Conservation (phyloP, 1,284 basidiomycete species). For the Filobasidium uniguttulatum region DNA sequence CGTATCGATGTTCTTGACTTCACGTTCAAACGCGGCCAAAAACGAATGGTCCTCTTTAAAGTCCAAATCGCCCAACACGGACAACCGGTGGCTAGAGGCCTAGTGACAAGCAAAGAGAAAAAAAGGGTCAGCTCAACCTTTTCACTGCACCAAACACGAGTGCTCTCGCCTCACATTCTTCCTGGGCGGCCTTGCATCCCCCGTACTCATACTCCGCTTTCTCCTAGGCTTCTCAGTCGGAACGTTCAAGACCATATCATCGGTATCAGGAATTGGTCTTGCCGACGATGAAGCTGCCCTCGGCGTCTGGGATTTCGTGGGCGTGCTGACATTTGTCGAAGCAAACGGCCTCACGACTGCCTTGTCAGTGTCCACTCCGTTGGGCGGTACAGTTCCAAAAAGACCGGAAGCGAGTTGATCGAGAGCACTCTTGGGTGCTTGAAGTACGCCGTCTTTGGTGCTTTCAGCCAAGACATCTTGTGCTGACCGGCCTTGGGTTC, state of each 20-base stretch:
- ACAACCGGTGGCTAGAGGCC: conserved; percentile 18
- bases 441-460: not conserved
- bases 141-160: too few relatives aligned
- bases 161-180: conserved; percentile 13
- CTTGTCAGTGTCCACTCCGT: too few relatives aligned
- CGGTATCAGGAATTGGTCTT: too few relatives aligned
- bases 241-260: too few relatives aligned
- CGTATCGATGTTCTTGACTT: conserved; percentile 26
- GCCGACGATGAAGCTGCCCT: too few relatives aligned
- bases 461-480: conserved; percentile 19
- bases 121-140: too few relatives aligned
- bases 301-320: too few relatives aligned
- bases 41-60: conserved; percentile 25
- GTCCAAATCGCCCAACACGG: conserved; percentile 23
- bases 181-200: conserved; percentile 23
- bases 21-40: conserved; percentile 30
- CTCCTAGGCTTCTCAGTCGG: conserved; percentile 23
- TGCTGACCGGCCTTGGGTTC: conserved; percentile 22
- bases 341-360: too few relatives aligned
- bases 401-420: conserved; percentile 26
- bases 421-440: conserved; percentile 29
- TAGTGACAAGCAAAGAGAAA: too few relatives aligned
- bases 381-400: not conserved
- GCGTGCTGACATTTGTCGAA: too few relatives aligned
- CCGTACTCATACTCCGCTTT: conserved; percentile 29